Evolutionary conservation across 1,139 yeast genomes (phyloP), one percentile per base, ranked within the genome.

Genomic region (Blastobotrys indianensis): DNA sequence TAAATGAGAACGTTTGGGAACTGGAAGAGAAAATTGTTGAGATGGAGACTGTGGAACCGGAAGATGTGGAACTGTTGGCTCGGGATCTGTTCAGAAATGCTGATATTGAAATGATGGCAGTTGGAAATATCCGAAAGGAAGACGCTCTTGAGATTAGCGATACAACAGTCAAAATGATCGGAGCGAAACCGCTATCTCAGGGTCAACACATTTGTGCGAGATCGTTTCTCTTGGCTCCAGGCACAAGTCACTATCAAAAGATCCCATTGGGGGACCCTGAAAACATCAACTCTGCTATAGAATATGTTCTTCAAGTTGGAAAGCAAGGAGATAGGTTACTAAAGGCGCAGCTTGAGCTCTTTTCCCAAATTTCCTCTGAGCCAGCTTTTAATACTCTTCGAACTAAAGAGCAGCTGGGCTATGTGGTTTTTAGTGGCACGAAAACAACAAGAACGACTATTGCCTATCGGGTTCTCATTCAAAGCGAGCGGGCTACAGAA

Each of bases 371-470:
- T 51, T 71, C 84, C 42, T 79, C 77, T 52, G 97, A 90, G 61
- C 97, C 97, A 1, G 85, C 90, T 46, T 92, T 92, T 64, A 82
- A 86, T 62, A 86, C 85, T 54, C 73, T 92, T 48, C 76, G 98
- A 64, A 92, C 98, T 2, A 82, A 86, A 57, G 98, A 92, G 65
- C 97, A 92, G 62, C 72, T 85, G 32, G 95, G 95, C 1, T 85
- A 85, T 60, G 88, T 92, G 50, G 98, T 92, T 0, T 87, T 86
- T 62, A 81, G 94, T 33, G 85, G 94, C 1, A 67, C 76, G 31
- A 71, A 82, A 52, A 72, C 75, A 47, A 77, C 86, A 1, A 76
- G 94, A 60, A 83, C 94, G 9, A 76, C 88, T 2, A 72, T 81
- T 56, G 94, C 95, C 11, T 75, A 83, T 54, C 74, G 95, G 56